Base-by-base conservation (phyloP, 495 filamentous ascomycete species). In the Saxispiralis lemnorum region DNA sequence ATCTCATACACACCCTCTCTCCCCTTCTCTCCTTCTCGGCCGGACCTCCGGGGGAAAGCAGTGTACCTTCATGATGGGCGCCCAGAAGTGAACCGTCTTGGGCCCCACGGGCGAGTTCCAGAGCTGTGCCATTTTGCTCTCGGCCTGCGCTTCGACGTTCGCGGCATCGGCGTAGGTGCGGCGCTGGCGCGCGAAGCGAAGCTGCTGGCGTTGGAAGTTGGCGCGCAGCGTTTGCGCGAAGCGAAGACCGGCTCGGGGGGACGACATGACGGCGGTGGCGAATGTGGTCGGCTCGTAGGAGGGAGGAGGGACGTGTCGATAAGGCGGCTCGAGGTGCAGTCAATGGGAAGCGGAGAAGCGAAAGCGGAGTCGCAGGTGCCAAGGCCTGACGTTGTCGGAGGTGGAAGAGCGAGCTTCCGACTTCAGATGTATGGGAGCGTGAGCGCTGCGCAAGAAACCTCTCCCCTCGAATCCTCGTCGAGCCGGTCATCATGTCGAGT, bases 51-150 rank as follows among this genome's bases (percentile, higher is more conserved):
- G 45, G 18, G 20, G 24, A 7, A 32, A 37, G 10, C n/a, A 24
- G 18, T 61, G 53, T 71, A 82, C 79, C 79, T 95, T 97, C 82
- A 95, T 93, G 30, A 97, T 76, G 24, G 88, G 88, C 18, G 88
- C 89, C 79, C 89, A 97, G 67, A 97, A 97, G 63, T 97, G 89
- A 57, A 97, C 86, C 44, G 89, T 97, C 76, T 93, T 93, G 30
- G 92, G 58, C 20, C 86, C 86, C 43, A 93, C 64, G 14, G 81
- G 80, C 63, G 82, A 85, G 62, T 84, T 79, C 81, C 81, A 92
- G 61, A 88, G 66, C 58, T 73, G 73, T 28, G 24, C 24, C 24
- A 28, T 28, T 28, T 28, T 28, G 24, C 24, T 28, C 24, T 28
- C 24, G 5, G 24, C 24, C 24, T 28, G 24, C 24, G 24, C 61